Conservation (phyloP, 2,329 filamentous ascomycete species). For the Cercospora beticola region DNA sequence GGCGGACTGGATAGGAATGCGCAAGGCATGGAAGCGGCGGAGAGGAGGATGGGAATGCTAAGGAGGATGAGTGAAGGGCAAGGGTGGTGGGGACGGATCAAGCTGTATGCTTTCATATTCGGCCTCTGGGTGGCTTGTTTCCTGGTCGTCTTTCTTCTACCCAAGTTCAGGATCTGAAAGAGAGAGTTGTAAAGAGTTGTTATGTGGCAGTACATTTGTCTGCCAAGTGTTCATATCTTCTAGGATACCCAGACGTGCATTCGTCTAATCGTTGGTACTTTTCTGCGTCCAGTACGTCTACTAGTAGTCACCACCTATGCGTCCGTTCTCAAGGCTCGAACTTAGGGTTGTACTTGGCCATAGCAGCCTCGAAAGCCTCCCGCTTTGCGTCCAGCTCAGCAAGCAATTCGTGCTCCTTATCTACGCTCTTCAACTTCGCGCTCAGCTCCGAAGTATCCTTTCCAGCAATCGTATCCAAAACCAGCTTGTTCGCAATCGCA, state of each 20-base stretch:
- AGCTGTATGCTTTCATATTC: constrained; percentile 78
- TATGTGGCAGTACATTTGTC: background rate
- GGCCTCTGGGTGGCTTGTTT: constrained; percentile 76
- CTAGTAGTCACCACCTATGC: background rate
- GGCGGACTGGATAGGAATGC: constrained; percentile 76
- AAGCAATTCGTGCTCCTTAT: constrained; percentile 69
- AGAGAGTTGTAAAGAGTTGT: background rate
- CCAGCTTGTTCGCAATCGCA: constrained; percentile 78
- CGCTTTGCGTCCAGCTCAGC: constrained; percentile 80
- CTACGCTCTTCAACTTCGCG: constrained; percentile 53
- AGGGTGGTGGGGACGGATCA: constrained; percentile 78
- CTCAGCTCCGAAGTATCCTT: constrained; percentile 64
- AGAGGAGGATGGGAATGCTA: constrained; percentile 73
- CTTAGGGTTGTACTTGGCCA: constrained; percentile 82
- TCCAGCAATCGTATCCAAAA: constrained; percentile 74
- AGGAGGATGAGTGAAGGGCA: constrained; percentile 80
- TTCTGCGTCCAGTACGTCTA: background rate
- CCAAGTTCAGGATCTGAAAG: constrained; percentile 76
- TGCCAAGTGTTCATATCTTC: constrained; percentile 1
- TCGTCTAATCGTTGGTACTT: background rate
- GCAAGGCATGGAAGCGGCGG: constrained; percentile 72
- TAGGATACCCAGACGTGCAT: constrained; percentile 5
- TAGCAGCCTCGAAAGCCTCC: constrained; percentile 80
- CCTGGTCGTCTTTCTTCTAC: constrained; percentile 78
- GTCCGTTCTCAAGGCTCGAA: constrained; percentile 56